These are phyloP conservation scores for Jimgerdemannia flammicorona DNA, from an alignment of 192 early-diverging fungal genomes.

Conservation along the genomic window DNA sequence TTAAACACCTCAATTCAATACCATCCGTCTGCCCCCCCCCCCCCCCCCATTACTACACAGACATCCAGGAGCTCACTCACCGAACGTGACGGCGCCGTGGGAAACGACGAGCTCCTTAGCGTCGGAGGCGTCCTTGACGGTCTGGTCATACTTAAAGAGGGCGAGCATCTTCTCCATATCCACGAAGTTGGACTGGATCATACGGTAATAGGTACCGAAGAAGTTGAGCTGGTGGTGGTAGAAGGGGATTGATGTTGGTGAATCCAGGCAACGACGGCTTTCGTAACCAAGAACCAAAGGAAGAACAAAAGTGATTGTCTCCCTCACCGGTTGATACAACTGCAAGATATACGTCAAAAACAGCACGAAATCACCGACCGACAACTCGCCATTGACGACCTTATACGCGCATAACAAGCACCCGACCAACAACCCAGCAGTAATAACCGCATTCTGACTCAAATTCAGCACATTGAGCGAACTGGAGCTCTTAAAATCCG, in stretches of 20 bases:
- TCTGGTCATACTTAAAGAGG: slow-evolving; percentile 63
- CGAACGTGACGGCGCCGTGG: slow-evolving; percentile 65
- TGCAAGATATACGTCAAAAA: slow-evolving; percentile 88
- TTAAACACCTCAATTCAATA: background rate
- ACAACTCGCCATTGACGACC: slow-evolving; percentile 66
- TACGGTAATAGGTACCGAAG: slow-evolving; percentile 94
- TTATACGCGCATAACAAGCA: slow-evolving; percentile 81
- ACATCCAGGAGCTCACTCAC: slow-evolving; percentile 21
- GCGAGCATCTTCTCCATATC: slow-evolving; percentile 99
- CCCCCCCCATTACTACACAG: too few species aligned
- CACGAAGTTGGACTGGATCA: slow-evolving; percentile 88
- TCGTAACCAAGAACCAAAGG: too few species aligned
- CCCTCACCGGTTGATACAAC: slow-evolving; percentile 81
- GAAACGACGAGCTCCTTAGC: slow-evolving; percentile 53
- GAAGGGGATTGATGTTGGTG: background rate
- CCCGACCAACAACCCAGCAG: slow-evolving; percentile 76
- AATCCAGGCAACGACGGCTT: background rate
- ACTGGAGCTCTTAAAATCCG: slow-evolving; percentile 77
- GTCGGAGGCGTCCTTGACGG: slow-evolving; percentile 62
- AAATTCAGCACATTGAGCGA: slow-evolving; percentile 81
- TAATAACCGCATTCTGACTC: slow-evolving; percentile 86
- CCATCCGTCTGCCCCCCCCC: too few species aligned
- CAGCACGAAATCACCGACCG: slow-evolving; percentile 82
- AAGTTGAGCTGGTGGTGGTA: slow-evolving; percentile 54
- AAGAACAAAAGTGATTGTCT: too few species aligned